Conservation (phyloP, 1,284 basidiomycete species). For the Vanrija pseudolonga region DNA sequence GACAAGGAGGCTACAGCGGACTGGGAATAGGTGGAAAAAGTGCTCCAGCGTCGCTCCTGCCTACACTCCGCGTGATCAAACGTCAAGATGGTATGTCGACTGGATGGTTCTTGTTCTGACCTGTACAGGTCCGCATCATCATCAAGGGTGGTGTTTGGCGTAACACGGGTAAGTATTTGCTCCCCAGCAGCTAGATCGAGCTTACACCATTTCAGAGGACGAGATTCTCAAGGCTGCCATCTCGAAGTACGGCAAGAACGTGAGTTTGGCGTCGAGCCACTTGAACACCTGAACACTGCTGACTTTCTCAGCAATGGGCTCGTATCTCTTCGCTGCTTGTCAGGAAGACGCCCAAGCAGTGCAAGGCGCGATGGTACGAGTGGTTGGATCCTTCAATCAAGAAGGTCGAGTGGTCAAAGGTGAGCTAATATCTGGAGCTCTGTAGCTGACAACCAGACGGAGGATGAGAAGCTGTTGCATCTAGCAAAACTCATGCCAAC, state of each 20-base stretch:
- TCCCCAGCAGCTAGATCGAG: slow-evolving; percentile 3
- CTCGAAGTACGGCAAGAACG: slow-evolving; percentile 95
- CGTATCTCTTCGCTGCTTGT: slow-evolving; percentile 97
- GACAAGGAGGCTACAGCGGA: too few species aligned
- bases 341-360: slow-evolving; percentile 98
- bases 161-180: slow-evolving; percentile 29
- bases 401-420: slow-evolving; percentile 99
- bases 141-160: slow-evolving; percentile 78
- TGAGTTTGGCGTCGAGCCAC: slow-evolving; percentile 40
- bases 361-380: slow-evolving; percentile 98
- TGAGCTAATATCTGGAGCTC: slow-evolving; percentile 40
- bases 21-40: too few species aligned
- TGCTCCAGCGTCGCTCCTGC: too few species aligned
- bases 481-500: slow-evolving; percentile 99
- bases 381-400: slow-evolving; percentile 99
- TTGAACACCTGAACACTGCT: neutral
- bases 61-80: too few species aligned
- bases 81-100: too few species aligned
- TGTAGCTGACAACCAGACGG: slow-evolving; percentile 57
- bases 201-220: slow-evolving; percentile 59
- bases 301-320: slow-evolving; percentile 60
- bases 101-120: too few species aligned
- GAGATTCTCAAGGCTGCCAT: slow-evolving; percentile 96
- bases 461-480: slow-evolving; percentile 98
- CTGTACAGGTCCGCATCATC: slow-evolving; percentile 67